Percentiles rank a stretch among this genome's conserved stretches.
Evolutionary conservation across 2,329 filamentous ascomycete species (phyloP).

Genomic region (Cadophora malorum): DNA sequence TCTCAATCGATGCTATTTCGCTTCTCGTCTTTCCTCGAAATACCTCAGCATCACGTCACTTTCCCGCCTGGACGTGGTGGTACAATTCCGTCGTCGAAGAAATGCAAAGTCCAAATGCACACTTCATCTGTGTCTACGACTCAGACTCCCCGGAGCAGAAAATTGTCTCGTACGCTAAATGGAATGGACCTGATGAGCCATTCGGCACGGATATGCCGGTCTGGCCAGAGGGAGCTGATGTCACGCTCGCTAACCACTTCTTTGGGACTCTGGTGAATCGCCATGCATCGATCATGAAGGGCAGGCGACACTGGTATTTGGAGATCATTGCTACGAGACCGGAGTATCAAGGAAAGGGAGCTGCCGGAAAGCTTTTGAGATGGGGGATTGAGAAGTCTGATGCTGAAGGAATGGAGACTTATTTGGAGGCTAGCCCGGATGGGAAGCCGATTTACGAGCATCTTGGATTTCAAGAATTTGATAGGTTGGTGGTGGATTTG

Average conservation of each 20-base stretch:
- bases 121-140: conserved; percentile 51
- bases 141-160: conserved; percentile 33
- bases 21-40: conserved; percentile 48
- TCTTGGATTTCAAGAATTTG: conserved; percentile 53
- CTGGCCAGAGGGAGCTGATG: conserved; percentile 52
- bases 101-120: conserved; percentile 48
- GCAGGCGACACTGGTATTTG: conserved; percentile 55
- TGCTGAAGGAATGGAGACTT: conserved; percentile 51
- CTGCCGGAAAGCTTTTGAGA: conserved; percentile 51
- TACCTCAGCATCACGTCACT: not conserved
- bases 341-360: conserved; percentile 54
- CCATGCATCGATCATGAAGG: conserved; percentile 49
- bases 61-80: conserved; percentile 46
- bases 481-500: conserved; percentile 50
- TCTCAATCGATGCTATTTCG: conserved; percentile 49
- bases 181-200: conserved; percentile 47
- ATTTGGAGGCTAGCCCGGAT: conserved; percentile 57
- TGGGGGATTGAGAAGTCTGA: conserved; percentile 58
- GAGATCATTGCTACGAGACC: conserved; percentile 54
- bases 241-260: conserved; percentile 48
- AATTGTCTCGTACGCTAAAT: conserved; percentile 56
- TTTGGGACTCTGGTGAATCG: conserved; percentile 48
- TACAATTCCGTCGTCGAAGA: conserved; percentile 47
- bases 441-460: conserved; percentile 56
- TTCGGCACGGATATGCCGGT: conserved; percentile 40